Conservation (phyloP, 2,329 filamentous ascomycete species). For the Curvularia eragrostidis region DNA sequence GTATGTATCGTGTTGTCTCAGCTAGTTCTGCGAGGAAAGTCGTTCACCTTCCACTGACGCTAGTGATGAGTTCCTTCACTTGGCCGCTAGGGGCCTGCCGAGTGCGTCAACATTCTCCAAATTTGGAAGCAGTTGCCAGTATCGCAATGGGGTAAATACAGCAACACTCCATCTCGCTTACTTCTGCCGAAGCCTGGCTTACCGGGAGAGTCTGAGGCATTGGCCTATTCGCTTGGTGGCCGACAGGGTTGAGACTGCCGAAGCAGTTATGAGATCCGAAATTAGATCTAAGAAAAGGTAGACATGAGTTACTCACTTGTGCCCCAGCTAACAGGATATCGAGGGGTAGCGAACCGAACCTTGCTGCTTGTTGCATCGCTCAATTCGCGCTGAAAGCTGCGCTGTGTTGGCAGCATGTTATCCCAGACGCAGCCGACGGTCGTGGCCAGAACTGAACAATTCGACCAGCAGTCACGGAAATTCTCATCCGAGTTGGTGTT, state of each 20-base stretch:
- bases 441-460: neutral
- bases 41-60: neutral
- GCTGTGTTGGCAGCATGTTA: neutral
- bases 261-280: slow-evolving; percentile 1
- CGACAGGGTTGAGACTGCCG: neutral
- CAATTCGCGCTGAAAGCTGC: neutral
- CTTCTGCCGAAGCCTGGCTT: neutral
- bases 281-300: slow-evolving; percentile 16
- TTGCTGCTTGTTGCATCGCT: neutral
- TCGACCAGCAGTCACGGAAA: neutral
- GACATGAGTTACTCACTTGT: no score
- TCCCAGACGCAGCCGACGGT: neutral
- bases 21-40: neutral
- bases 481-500: neutral
- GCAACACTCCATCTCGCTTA: slow-evolving; percentile 8
- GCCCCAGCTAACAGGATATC: no score
- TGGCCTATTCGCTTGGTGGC: neutral
- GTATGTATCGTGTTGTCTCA: neutral
- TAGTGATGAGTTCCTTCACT: neutral
- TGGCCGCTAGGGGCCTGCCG: neutral
- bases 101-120: neutral
- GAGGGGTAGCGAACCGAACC: no score
- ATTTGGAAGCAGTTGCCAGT: neutral
- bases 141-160: neutral
- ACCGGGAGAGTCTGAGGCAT: slow-evolving; percentile 2